Base-by-base conservation (phyloP, 352 stramenopile genomes). In the Phytophthora pinifolia region DNA sequence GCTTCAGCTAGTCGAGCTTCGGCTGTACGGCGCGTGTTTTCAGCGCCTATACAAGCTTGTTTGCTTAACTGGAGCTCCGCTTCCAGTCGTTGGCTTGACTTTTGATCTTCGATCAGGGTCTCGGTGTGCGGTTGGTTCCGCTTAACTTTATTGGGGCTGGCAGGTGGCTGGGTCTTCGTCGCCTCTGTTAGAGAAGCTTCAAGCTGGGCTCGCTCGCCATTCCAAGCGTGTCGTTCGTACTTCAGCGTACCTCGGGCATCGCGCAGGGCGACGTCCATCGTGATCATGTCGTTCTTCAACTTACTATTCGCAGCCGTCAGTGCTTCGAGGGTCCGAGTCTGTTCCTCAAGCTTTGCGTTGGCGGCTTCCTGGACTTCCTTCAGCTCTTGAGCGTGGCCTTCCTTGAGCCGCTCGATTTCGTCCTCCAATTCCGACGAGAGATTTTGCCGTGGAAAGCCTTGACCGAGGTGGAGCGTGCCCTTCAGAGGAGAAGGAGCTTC, bases 241-340 rank as follows among this genome's bases (percentile, higher is more conserved):
- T 58, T 67, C 13, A 86, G 65, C n/a, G 59, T 61, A n/a, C 69
- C 72, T 3, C 73, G 73, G 6, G 57, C 59, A 22, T 67, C 47
- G 2, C 30, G 35, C 12, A 86, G 49, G 13, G 65, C 56, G 1
- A 73, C 65, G 6, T 86, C 78, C 25, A 82, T 67, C 25, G 74
- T 79, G 15, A 73, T 54, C 36, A 74, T 65, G 17, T 85, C 63
- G 43, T 82, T 88, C 31, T 83, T 67, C n/a, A 86, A 65, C 36
- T 74, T 76, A 27, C 74, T 72, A 27, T 79, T 55, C 9, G 76
- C 59, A n/a, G 46, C 58, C 10, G 73, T 52, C 6, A 82, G 54
- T 14, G 43, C 41, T 10, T 83, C 65, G 1, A 76, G 58, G 3
- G 43, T 53, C 29, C 46, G 47, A 10, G 34, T 47, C 8, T 84